Evolutionary conservation across 352 stramenopile species (phyloP).

Genomic region (Phytophthora pluvialis): DNA sequence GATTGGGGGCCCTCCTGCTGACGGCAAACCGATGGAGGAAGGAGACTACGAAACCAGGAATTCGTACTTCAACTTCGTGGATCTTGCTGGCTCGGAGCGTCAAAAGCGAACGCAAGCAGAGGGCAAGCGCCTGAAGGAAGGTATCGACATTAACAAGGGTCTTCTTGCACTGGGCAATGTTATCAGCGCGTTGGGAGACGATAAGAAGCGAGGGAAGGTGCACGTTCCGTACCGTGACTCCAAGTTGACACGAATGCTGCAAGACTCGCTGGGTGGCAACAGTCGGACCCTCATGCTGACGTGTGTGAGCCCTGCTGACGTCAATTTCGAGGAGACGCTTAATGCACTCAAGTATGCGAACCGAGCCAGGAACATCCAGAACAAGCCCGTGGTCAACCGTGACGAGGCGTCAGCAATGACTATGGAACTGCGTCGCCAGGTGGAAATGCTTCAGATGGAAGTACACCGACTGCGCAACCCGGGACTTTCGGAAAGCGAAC

Average conservation of each 20-base stretch:
- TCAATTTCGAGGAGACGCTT: slow-evolving; percentile 92
- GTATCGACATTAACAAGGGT: slow-evolving; percentile 99
- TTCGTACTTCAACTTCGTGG: slow-evolving; percentile 93
- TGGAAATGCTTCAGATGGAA: slow-evolving; percentile 84
- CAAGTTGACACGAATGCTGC: slow-evolving; percentile 94
- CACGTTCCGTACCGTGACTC: slow-evolving; percentile 96
- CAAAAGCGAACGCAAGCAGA: slow-evolving; percentile 96
- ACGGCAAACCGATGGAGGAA: slow-evolving; percentile 47
- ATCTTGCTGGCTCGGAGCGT: slow-evolving; percentile 92
- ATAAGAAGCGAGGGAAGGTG: slow-evolving; percentile 89
- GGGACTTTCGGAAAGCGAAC: slow-evolving; percentile 79
- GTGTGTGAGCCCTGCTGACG: slow-evolving; percentile 92
- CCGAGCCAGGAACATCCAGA: slow-evolving; percentile 91
- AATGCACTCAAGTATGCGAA: slow-evolving; percentile 94
- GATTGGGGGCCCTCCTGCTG: slow-evolving; percentile 42
- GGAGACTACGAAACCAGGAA: slow-evolving; percentile 80
- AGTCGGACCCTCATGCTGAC: slow-evolving; percentile 93
- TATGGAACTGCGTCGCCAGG: slow-evolving; percentile 75
- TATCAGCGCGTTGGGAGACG: slow-evolving; percentile 96
- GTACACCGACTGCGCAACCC: slow-evolving; percentile 84
- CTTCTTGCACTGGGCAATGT: slow-evolving; percentile 97
- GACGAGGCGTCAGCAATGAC: slow-evolving; percentile 80
- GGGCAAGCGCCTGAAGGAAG: slow-evolving; percentile 93
- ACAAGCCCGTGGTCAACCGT: slow-evolving; percentile 88
- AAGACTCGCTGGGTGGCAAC: slow-evolving; percentile 93